Evolutionary conservation across 1,139 yeast genomes (phyloP), one percentile per base, ranked within the genome.

Genomic region (Protomyces pachydermus): DNA sequence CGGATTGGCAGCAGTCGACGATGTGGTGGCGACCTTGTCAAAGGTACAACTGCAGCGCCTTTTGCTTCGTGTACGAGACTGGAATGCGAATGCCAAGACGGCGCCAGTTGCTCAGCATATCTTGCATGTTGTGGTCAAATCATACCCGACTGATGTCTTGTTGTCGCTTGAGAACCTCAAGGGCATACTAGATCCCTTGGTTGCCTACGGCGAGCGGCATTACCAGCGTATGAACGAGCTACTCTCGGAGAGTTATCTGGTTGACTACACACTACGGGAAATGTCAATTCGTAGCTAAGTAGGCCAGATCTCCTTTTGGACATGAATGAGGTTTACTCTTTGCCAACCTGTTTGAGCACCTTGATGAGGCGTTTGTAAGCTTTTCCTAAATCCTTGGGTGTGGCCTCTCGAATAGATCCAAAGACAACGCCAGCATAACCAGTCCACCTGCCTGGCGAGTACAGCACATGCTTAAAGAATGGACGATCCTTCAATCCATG

Each of bases 151-250:
- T 18, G 82, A 83, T 20, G 79, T 80, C 67, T 76, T 91, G 64
- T 80, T 82, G 68, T 84, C 83, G 69, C 80, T 88, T 50, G 87
- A 86, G 2, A 90, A 90, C 1, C 76, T 88, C 68, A 81, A 88
- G 75, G 80, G 80, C 64, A 75, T 86, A 18, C 79, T 91, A n/a
- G 95, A 88, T 66, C 80, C 86, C 28, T 80, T 91, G 65, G 76
- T 89, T 63, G 96, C 97, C 4, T 93, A 93, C 74, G 87, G 88
- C 69, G 91, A 89, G 72, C 84, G 98, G 72, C 98, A 93, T 74
- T 86, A 81, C 71, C 73, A 79, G 45, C 81, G 98, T 68, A 78
- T 89, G 42, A 96, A 89, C 68, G 90, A 83, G 55, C 77, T 93
- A 73, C 77, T 91, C 34, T 97, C 93, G 74, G 88, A 89, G 72